Evolutionary conservation across 192 early-diverging fungal genomes (phyloP).

Genomic region (Coemansia sp.): DNA sequence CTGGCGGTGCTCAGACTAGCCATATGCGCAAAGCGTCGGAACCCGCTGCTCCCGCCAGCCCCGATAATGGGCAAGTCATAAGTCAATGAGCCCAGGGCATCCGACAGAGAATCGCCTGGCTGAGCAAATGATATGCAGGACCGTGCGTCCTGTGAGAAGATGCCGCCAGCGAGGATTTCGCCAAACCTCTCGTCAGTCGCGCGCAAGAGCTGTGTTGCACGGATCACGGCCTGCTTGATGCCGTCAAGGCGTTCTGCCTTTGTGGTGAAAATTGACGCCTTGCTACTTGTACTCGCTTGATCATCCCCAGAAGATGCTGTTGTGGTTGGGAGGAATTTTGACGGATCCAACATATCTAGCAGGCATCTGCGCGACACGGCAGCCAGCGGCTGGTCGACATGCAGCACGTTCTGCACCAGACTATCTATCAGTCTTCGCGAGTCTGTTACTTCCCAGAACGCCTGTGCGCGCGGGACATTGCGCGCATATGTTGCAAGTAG

Average conservation of each 20-base stretch:
- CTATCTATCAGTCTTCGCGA: constrained; percentile 73
- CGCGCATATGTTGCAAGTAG: constrained; percentile 36
- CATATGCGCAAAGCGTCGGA: constrained; percentile 29
- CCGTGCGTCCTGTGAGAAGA: constrained; percentile 37
- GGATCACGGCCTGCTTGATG: constrained; percentile 24
- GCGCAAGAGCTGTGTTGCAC: constrained; percentile 43
- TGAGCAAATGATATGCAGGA: constrained; percentile 39
- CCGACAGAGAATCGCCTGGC: constrained; percentile 41
- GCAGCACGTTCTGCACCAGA: constrained; percentile 76
- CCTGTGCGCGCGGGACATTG: constrained; percentile 30
- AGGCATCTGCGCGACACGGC: constrained; percentile 52
- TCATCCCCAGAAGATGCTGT: not conserved
- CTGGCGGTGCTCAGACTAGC: constrained; percentile 45
- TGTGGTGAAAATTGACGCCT: constrained; percentile 20
- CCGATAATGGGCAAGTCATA: constrained; percentile 17
- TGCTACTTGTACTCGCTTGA: not conserved
- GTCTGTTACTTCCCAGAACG: constrained; percentile 58
- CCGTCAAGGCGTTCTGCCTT: constrained; percentile 22
- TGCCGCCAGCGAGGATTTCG: constrained; percentile 43
- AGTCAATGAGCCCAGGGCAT: constrained; percentile 23
- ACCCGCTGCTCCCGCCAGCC: not conserved
- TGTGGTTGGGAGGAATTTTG: constrained; percentile 12
- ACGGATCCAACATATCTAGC: constrained; percentile 37
- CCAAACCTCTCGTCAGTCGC: constrained; percentile 45
- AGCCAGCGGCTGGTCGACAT: constrained; percentile 82